Conservation (phyloP, 805 yeast genomes). For the Candida quercuum region DNA sequence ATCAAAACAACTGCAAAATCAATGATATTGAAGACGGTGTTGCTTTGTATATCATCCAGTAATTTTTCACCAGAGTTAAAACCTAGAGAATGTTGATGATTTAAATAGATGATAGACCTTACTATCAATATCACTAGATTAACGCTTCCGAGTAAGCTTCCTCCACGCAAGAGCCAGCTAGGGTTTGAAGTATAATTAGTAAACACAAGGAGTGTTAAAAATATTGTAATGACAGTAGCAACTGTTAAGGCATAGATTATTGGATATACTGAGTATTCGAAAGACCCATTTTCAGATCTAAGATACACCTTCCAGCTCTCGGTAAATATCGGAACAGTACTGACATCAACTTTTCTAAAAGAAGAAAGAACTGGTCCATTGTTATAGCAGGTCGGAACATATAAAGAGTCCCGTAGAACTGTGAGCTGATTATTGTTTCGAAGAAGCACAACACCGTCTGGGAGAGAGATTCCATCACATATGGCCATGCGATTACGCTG, state of each 20-base stretch:
- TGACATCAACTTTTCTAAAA: conserved; percentile 22
- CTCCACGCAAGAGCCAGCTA: conserved; percentile 41
- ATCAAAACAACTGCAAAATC: conserved; percentile 54
- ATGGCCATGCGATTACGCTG: conserved; percentile 20
- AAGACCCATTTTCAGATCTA: conserved; percentile 35
- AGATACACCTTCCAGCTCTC: conserved; percentile 46
- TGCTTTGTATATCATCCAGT: conserved; percentile 37
- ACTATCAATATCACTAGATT: conserved; percentile 49
- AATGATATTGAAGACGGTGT: conserved; percentile 44
- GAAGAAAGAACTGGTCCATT: conserved; percentile 31
- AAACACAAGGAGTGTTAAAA: conserved; percentile 56
- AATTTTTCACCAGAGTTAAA: conserved; percentile 38
- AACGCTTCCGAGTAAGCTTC: conserved; percentile 47
- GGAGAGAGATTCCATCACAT: conserved; percentile 27
- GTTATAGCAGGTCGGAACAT: conserved; percentile 29
- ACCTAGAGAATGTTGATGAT: conserved; percentile 37
- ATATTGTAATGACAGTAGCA: conserved; percentile 60
- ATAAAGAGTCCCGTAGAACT: conserved; percentile 18
- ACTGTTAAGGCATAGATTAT: conserved; percentile 57
- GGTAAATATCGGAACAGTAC: conserved; percentile 36
- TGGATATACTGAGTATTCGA: conserved; percentile 54
- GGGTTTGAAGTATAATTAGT: conserved; percentile 64
- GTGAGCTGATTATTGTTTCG: conserved; percentile 9
- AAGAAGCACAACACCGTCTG: conserved; percentile 29
- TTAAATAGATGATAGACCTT: conserved; percentile 40